Evolutionary conservation across 176 grass and related monocot genomes (phyloP).

Genomic region (Puccinellia tenuiflora): DNA sequence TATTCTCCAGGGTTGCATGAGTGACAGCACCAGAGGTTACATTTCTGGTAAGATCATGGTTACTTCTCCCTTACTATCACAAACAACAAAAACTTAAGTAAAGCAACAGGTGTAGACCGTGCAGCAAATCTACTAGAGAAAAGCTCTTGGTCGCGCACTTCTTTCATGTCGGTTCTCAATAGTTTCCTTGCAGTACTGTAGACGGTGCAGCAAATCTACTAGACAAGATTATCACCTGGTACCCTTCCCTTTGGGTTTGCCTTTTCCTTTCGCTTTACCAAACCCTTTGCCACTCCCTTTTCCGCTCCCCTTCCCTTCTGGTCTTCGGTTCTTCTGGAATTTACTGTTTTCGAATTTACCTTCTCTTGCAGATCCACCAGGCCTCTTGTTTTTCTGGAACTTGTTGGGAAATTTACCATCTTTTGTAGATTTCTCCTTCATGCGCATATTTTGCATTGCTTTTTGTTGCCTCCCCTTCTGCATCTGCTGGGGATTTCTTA

Average conservation of each 20-base stretch:
- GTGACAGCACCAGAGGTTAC: neutral
- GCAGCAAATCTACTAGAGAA: too few species aligned
- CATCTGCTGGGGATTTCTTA: slow-evolving; percentile 69
- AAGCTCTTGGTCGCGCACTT: neutral
- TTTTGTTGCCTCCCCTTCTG: slow-evolving; percentile 75
- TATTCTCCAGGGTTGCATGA: neutral
- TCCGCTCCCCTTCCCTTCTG: neutral
- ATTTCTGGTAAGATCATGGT: neutral
- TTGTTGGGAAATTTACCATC: slow-evolving; percentile 36
- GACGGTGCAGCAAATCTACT: neutral
- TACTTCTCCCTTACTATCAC: neutral
- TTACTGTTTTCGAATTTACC: slow-evolving; percentile 24
- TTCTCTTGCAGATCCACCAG: neutral
- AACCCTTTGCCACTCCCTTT: neutral
- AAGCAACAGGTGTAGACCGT: too few species aligned
- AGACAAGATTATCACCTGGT: neutral
- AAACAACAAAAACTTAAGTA: neutral
- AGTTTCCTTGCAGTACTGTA: neutral
- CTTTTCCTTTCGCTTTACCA: slow-evolving; percentile 28
- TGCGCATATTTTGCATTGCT: slow-evolving; percentile 32
- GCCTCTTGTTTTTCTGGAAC: slow-evolving; percentile 38
- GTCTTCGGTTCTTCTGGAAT: slow-evolving; percentile 19
- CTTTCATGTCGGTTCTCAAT: neutral
- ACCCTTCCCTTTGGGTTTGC: slow-evolving; percentile 37
- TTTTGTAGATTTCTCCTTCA: slow-evolving; percentile 49